A percentile compares a stretch with the other conserved stretches of the same genome.
These are phyloP conservation scores for Cucumis melo DNA, from an alignment of 306 rosid species.

Conservation along the genomic window DNA sequence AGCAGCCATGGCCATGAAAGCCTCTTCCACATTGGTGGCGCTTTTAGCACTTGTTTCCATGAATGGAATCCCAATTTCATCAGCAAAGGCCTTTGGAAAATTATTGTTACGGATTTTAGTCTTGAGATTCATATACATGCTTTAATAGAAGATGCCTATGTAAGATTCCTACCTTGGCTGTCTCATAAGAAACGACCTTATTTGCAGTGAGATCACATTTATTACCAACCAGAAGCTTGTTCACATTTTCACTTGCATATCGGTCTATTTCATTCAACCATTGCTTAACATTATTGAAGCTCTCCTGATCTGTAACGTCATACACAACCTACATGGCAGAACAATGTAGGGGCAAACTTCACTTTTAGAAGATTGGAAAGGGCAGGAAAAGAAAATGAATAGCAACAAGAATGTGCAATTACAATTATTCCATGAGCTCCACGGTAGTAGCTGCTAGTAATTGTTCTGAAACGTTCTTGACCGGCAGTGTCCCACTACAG, in stretches of 20 bases:
- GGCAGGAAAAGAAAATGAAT: neutral
- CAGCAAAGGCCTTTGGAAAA: constrained; percentile 29
- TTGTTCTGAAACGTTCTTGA: constrained; percentile 72
- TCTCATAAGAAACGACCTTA: constrained; percentile 42
- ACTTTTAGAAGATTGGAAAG: neutral
- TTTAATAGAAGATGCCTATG: neutral
- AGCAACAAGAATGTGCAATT: constrained; percentile 10
- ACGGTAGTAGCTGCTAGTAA: constrained; percentile 80
- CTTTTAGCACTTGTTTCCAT: constrained; percentile 48
- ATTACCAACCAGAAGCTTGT: constrained; percentile 46
- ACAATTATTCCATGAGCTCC: constrained; percentile 80
- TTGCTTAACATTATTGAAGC: constrained; percentile 46
- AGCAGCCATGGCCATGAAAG: constrained; percentile 54
- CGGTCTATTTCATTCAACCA: constrained; percentile 49
- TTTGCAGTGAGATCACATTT: constrained; percentile 42
- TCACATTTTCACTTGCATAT: constrained; percentile 45
- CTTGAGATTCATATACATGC: neutral
- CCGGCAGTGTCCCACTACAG: constrained; percentile 78
- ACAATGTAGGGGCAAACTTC: neutral
- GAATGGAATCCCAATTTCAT: constrained; percentile 45
- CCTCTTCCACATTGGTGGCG: constrained; percentile 45
- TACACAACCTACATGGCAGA: constrained; percentile 29
- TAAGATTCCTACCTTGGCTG: constrained; percentile 24
- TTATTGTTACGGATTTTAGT: neutral
- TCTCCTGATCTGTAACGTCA: constrained; percentile 45